phyloP scores from a whole-genome alignment of 129 eudicot species.

The Pulicaria dysenterica region DNA sequence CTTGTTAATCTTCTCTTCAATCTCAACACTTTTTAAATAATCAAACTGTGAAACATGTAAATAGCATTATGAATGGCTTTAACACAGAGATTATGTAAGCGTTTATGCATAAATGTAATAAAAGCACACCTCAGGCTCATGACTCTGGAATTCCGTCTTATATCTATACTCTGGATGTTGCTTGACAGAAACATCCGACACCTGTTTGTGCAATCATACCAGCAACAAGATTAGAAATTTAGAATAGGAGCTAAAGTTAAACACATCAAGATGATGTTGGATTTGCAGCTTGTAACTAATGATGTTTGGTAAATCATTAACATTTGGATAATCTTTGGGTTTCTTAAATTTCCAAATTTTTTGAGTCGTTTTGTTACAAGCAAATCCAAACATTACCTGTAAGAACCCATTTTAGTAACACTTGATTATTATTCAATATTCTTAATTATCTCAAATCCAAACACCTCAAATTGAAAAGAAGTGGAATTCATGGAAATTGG shows the following conservation, averaged over 20 bases:
- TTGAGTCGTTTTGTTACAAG: too few species aligned
- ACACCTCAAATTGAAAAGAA: not conserved
- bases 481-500: not conserved
- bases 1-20: constrained; percentile 84
- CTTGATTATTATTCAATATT: too few species aligned
- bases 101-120: not conserved
- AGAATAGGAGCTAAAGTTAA: not conserved
- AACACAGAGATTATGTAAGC: not conserved
- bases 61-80: constrained; percentile 27
- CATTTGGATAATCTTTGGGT: too few species aligned
- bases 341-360: too few species aligned
- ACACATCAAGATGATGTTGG: not conserved
- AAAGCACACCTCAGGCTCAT: constrained; percentile 81
- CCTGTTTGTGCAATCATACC: constrained; percentile 26
- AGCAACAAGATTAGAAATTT: not conserved
- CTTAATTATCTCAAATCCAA: too few species aligned
- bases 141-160: constrained; percentile 91
- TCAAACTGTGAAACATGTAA: constrained; percentile 59
- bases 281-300: not conserved
- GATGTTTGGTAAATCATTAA: too few species aligned
- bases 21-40: constrained; percentile 78
- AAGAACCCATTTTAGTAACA: too few species aligned
- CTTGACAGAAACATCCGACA: constrained; percentile 31
- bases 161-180: constrained; percentile 68
- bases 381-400: too few species aligned